phyloP scores from a whole-genome alignment of 805 yeast genomes.

The Zygosaccharomyces lentus region DNA sequence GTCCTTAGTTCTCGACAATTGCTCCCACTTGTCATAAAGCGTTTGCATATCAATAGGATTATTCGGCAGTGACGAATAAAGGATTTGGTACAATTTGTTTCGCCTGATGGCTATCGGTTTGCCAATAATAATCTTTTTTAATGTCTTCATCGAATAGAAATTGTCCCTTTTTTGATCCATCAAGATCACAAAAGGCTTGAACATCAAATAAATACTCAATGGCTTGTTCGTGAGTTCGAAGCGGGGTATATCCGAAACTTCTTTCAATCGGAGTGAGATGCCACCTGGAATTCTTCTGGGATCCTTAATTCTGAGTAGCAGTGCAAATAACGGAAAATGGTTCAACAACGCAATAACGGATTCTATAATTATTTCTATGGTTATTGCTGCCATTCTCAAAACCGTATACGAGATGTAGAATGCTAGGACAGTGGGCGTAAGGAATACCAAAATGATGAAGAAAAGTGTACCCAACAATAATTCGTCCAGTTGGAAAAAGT shows the following conservation, averaged over 20 bases:
- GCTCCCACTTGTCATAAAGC: conserved; percentile 19
- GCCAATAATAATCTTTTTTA: conserved; percentile 44
- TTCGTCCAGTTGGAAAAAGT: conserved; percentile 82
- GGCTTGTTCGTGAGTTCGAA: conserved; percentile 43
- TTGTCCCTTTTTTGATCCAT: conserved; percentile 39
- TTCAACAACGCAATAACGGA: conserved; percentile 60
- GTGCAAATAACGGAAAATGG: conserved; percentile 81
- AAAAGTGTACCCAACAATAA: conserved; percentile 81
- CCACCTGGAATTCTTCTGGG: conserved; percentile 66
- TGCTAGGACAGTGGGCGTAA: conserved; percentile 83
- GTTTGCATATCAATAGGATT: conserved; percentile 29
- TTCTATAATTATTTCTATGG: conserved; percentile 50
- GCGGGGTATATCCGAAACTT: conserved; percentile 14
- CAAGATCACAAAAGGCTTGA: conserved; percentile 44
- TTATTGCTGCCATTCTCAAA: conserved; percentile 49
- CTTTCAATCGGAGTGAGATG: conserved; percentile 32
- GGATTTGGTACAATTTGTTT: conserved; percentile 44
- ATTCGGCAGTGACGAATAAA: conserved; percentile 51
- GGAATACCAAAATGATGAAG: conserved; percentile 71
- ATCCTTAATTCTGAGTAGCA: conserved; percentile 75
- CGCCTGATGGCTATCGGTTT: conserved; percentile 43
- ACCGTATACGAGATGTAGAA: conserved; percentile 73
- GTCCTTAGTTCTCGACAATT: not conserved
- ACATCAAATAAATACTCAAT: conserved; percentile 41
- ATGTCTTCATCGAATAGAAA: conserved; percentile 41